A percentile compares a stretch with the other conserved stretches of the same genome.
Evolutionary conservation across 495 filamentous ascomycete genomes (phyloP).

Genomic region (Hypoxylon rickii): DNA sequence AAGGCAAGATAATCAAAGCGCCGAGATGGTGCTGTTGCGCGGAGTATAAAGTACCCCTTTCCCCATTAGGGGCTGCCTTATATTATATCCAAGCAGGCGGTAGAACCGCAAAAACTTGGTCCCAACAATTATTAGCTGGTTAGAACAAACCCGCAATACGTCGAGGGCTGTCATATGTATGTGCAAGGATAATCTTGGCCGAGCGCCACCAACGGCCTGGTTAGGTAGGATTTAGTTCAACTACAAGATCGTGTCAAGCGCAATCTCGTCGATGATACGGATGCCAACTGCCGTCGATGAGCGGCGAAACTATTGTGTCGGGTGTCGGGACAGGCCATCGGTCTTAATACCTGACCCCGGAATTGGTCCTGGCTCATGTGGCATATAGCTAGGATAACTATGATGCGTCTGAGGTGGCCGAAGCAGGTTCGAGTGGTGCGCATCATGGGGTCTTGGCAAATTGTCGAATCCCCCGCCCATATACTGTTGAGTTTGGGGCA

Average conservation of each 20-base stretch:
- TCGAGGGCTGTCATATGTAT: too few relatives aligned
- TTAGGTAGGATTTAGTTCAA: background rate
- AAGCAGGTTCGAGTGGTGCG: slow-evolving; percentile 32
- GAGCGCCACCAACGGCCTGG: too few relatives aligned
- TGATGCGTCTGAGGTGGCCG: slow-evolving; percentile 19
- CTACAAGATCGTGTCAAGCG: background rate
- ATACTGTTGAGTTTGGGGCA: slow-evolving; percentile 34
- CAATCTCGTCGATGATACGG: slow-evolving; percentile 1
- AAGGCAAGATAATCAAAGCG: too few relatives aligned
- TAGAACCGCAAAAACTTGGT: too few relatives aligned
- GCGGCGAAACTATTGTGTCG: slow-evolving; percentile 10
- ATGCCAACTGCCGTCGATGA: background rate
- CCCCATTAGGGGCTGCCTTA: too few relatives aligned
- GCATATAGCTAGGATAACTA: slow-evolving; percentile 21
- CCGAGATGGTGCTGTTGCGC: too few relatives aligned
- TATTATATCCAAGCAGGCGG: too few relatives aligned
- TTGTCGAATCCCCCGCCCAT: slow-evolving; percentile 34
- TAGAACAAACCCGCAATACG: too few relatives aligned
- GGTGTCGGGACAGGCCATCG: slow-evolving; percentile 19
- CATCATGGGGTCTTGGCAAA: slow-evolving; percentile 33
- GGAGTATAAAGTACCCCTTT: too few relatives aligned
- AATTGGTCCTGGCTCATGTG: slow-evolving; percentile 19
- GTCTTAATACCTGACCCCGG: slow-evolving; percentile 12
- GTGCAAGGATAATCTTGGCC: too few relatives aligned
- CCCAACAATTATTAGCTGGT: too few relatives aligned